phyloP scores from a whole-genome alignment of 73 alveolate genomes.

The Paramecium primaurelia region DNA sequence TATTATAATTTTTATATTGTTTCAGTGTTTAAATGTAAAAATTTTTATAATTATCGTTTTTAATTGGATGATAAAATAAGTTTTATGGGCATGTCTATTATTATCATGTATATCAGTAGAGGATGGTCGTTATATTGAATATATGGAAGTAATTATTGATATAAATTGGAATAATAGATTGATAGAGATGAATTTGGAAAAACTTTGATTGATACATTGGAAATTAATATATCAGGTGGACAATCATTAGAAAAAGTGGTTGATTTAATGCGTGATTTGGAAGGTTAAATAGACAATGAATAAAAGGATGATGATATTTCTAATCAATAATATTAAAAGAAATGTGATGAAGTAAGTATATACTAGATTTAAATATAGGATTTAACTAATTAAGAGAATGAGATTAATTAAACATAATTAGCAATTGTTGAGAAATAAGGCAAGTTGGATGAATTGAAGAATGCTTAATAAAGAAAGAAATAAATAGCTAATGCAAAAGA shows the following conservation, averaged over 20 bases:
- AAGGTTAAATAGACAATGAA: neutral
- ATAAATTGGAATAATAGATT: neutral
- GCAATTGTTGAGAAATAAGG: neutral
- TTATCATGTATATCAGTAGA: neutral
- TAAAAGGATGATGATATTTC: neutral
- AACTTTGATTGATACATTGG: constrained; percentile 22
- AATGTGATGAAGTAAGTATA: neutral
- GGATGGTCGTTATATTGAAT: neutral
- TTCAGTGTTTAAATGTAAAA: neutral
- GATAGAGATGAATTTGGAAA: constrained; percentile 18
- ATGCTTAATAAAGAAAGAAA: constrained; percentile 1
- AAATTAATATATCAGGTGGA: neutral
- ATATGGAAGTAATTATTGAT: neutral
- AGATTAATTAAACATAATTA: neutral
- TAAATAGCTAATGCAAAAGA: neutral
- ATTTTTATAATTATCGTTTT: neutral
- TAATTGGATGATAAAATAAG: neutral
- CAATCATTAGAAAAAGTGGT: neutral
- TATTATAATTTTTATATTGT: neutral
- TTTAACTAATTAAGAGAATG: neutral
- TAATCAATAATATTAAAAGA: neutral
- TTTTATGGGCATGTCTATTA: neutral
- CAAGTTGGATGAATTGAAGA: neutral
- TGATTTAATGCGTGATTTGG: constrained; percentile 21
- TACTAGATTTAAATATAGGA: neutral